Percentiles rank a stretch among this genome's conserved stretches.
Conservation (phyloP, 768 basidiomycete species). For the Rhodotorula babjevae region DNA sequence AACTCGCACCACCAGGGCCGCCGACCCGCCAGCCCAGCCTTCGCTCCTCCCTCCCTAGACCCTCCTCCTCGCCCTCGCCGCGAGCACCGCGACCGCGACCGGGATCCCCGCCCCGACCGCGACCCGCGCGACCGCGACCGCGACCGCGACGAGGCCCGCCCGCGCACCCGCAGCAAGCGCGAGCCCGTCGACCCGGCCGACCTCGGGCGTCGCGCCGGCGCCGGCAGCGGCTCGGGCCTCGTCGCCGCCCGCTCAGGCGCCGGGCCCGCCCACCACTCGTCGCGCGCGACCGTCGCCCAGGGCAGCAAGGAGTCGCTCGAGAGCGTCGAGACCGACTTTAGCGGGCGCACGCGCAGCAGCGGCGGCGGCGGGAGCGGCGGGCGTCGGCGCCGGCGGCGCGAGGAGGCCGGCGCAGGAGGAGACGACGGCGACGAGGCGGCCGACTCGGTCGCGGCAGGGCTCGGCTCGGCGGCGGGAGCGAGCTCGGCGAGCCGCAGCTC, state of each 20-base stretch:
- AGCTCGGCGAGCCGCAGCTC: background rate
- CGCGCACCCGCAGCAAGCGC: conserved; percentile 16
- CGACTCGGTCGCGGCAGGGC: background rate
- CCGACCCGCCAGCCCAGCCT: too few relatives aligned
- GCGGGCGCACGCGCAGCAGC: conserved; percentile 16
- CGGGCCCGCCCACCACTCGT: too few relatives aligned
- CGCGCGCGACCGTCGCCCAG: background rate
- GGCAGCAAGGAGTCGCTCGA: conserved; percentile 25
- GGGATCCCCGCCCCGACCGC: background rate
- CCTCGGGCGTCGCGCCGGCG: background rate
- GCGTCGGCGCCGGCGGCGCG: too few relatives aligned
- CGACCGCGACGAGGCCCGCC: background rate
- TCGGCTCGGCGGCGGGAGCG: background rate
- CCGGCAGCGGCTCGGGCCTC: background rate
- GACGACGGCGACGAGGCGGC: conserved; percentile 2
- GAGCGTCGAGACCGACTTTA: conserved; percentile 31
- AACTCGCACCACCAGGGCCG: background rate
- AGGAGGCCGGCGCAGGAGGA: background rate
- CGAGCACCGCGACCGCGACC: too few relatives aligned
- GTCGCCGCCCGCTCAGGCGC: too few relatives aligned
- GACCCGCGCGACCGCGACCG: background rate
- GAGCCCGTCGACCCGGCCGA: conserved; percentile 14
- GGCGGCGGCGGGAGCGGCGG: background rate
- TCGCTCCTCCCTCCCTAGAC: too few relatives aligned
- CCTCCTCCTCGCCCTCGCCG: too few relatives aligned